Evolutionary conservation across 2,329 filamentous ascomycete genomes (phyloP).

Genomic region (Tolypocladium paradoxum): DNA sequence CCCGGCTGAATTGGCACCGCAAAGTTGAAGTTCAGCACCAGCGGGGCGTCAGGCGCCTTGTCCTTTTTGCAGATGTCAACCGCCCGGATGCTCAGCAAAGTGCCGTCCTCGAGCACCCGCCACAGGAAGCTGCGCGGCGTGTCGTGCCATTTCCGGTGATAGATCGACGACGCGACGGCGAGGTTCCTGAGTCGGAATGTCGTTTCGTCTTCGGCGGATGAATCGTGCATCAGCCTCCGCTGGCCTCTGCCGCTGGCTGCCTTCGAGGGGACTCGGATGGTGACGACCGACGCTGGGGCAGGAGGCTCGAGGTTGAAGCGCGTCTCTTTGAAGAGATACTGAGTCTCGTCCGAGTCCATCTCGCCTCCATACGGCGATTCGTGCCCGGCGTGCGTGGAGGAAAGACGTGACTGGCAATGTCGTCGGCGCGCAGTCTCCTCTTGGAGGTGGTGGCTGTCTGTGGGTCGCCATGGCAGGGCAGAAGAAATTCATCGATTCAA

Average conservation of each 20-base stretch:
- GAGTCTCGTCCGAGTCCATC: constrained; percentile 53
- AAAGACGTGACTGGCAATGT: constrained; percentile 1
- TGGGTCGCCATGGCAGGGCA: constrained; percentile 19
- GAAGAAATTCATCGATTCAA: constrained; percentile 20
- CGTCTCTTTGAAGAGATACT: constrained; percentile 75
- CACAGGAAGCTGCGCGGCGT: constrained; percentile 83
- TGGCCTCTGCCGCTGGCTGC: constrained; percentile 32
- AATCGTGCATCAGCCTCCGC: constrained; percentile 25
- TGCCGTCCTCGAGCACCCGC: constrained; percentile 74
- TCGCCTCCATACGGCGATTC: constrained; percentile 46
- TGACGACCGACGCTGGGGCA: constrained; percentile 57
- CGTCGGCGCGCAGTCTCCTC: neutral
- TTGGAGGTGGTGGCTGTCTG: constrained; percentile 10
- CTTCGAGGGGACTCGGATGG: constrained; percentile 54
- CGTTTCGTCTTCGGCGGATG: constrained; percentile 54
- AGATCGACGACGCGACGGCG: constrained; percentile 70
- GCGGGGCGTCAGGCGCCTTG: constrained; percentile 55
- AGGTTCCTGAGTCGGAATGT: constrained; percentile 63
- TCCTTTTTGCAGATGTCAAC: constrained; percentile 67
- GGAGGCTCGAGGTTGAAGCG: constrained; percentile 71
- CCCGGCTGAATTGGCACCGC: constrained; percentile 59
- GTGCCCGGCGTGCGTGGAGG: constrained; percentile 6
- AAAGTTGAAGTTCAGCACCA: constrained; percentile 72
- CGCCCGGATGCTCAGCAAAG: constrained; percentile 69
- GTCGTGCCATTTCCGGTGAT: constrained; percentile 65